Evolutionary conservation across 116 monocot genomes (phyloP), one percentile per base, ranked within the genome.

Genomic region (Posidonia oceanica): DNA sequence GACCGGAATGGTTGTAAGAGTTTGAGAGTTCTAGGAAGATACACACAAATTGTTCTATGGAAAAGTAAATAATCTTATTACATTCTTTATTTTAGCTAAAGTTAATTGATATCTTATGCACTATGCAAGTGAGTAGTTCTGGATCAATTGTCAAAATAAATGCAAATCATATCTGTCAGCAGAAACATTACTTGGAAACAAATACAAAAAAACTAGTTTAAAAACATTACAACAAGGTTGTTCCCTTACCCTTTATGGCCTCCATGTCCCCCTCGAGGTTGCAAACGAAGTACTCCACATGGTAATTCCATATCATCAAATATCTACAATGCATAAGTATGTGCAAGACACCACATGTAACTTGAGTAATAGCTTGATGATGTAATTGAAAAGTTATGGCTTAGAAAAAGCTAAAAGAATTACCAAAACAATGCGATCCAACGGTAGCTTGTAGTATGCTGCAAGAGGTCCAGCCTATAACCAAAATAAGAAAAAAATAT

Each of bases 241-340:
- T 39, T 54, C 5, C 4, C 1, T 5, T 57, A 69, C 69, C 97
- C 97, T 37, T 85, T 91, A 74, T 97, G 97, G 40, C 80, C 78
- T 65, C 78, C 97, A 89, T 85, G 87, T 10, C 97, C 97, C 72
- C 97, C 97, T 82, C 75, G 81, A 54, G 85, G 82, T 70, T 97
- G 92, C 36, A 97, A 38, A 18, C 97, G 92, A 75, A 97, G 97
- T 36, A 97, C 87, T 67, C 97, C 97, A 75, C 91, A 92, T 77
- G 88, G 83, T 66, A 97, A 82, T 66, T 86, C 85, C 89, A 89
- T 85, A 72, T 97, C 97, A 85, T 97, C 97, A 80, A 75, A 87
- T 66, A 87, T 84, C 97, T 92, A 74, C 21, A 78, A 67, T 71
- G 17, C 66, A 66, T 17, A 29, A 29, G n/a, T 16, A 65, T 42